Evolutionary conservation across 805 yeast genomes (phyloP), one percentile per base, ranked within the genome.

Genomic region (Wickerhamomyces queroliae): DNA sequence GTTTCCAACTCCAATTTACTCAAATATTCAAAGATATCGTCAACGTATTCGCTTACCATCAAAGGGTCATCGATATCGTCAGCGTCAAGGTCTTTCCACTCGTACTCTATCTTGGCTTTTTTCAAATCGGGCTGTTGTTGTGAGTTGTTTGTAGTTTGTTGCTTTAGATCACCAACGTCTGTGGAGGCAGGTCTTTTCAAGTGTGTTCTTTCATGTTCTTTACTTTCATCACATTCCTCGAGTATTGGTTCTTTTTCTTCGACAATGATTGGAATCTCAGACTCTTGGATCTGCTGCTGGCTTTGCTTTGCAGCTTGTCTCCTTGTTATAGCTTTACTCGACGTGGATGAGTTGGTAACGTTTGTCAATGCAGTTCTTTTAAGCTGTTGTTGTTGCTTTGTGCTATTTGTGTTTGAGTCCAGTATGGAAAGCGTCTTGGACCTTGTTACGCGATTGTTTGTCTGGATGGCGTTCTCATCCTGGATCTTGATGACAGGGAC

Each of bases 11-110:
- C 96, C 44, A 80, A 69, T 49, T 71, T 74, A 53, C 78, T 78
- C 48, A 91, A 67, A 61, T 84, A 86, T 9, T 70, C 78, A 63
- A 87, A 90, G 37, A 91, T 91, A 44, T 90, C 97, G 46, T 69
- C 71, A 30, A 83, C 89, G 62, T 91, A 91, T 62, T 91, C 99
- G 39, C 83, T 73, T 18, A 83, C 96, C 95, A 90, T 86, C 46
- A 83, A 60, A n/a, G 89, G 86, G 56, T 83, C 91, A 47, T 78
- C 82, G 35, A 62, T 56, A 55, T 83, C 90, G 45, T 77, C 84
- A 23, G 70, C 75, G 53, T 83, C 93, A 43, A 83, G 64, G 58
- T 82, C 87, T 48, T 76, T 40, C 54, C 54, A 37, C 41, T 48
- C 33, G 27, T 40, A 25, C 8, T 37, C 45, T 1, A 38, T 45